These are phyloP conservation scores for Coemansia umbellata DNA, from an alignment of 192 early-diverging fungal genomes.

Conservation along the genomic window DNA sequence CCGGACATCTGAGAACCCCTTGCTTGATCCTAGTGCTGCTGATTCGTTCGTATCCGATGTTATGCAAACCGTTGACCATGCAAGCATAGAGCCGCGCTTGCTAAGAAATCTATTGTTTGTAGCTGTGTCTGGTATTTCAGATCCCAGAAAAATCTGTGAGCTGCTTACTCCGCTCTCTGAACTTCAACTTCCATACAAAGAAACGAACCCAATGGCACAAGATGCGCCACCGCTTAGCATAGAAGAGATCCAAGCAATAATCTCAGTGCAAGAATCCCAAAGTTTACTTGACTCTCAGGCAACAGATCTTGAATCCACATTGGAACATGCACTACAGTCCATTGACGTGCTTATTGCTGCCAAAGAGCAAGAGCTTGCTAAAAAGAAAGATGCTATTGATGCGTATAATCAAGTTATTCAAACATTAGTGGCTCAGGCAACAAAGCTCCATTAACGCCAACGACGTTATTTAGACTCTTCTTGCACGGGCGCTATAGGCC, in stretches of 20 bases:
- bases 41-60: too few species aligned
- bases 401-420: conserved; percentile 49
- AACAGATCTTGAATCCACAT: neutral
- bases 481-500: too few species aligned
- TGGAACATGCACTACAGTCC: conserved; percentile 24
- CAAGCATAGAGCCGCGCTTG: conserved; percentile 18
- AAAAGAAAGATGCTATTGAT: conserved; percentile 23
- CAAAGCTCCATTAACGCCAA: conserved; percentile 23
- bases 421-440: conserved; percentile 36
- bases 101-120: conserved; percentile 24
- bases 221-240: neutral
- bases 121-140: conserved; percentile 1
- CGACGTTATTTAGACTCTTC: too few species aligned
- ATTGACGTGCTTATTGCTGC: conserved; percentile 9
- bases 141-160: neutral
- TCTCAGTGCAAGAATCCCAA: neutral
- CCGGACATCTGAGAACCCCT: too few species aligned
- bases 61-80: too few species aligned
- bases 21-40: too few species aligned
- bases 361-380: conserved; percentile 16
- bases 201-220: neutral
- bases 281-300: too few species aligned
- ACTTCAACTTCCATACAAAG: neutral
- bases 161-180: conserved; percentile 15
- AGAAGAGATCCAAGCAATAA: conserved; percentile 21